phyloP scores from a whole-genome alignment of 768 basidiomycete genomes.

The Xerocomellus amylosporus region DNA sequence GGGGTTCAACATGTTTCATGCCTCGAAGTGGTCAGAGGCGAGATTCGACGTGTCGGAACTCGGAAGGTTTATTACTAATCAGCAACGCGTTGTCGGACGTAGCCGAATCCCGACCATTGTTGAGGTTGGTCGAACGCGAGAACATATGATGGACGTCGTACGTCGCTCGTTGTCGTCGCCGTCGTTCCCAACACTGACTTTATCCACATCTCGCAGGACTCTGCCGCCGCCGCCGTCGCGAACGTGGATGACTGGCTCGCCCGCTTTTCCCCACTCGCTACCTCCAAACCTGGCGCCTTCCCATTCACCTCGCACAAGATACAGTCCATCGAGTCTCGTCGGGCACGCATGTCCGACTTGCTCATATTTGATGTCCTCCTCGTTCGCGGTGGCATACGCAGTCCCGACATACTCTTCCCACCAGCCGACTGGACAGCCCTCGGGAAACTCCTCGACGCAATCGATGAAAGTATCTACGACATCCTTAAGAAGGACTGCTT shows the following conservation, averaged over 20 bases:
- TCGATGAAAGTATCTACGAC: constrained; percentile 65
- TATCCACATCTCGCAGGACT: constrained; percentile 13
- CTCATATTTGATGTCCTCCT: constrained; percentile 77
- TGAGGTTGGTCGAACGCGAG: constrained; percentile 1
- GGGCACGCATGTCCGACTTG: constrained; percentile 56
- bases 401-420: constrained; percentile 65
- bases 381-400: constrained; percentile 55
- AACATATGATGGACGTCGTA: constrained; percentile 27
- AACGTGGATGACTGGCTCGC: constrained; percentile 26
- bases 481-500: constrained; percentile 76
- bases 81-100: constrained; percentile 8
- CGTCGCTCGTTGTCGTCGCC: constrained; percentile 10
- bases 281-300: constrained; percentile 40
- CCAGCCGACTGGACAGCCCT: constrained; percentile 56
- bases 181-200: not conserved
- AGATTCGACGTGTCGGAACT: too few species aligned
- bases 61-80: constrained; percentile 5
- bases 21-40: too few species aligned
- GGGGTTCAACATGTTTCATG: too few species aligned
- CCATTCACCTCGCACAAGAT: constrained; percentile 55
- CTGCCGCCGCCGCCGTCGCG: not conserved
- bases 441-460: constrained; percentile 55
- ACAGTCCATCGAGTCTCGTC: constrained; percentile 59
- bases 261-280: constrained; percentile 45
- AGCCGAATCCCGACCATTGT: constrained; percentile 14